Base-by-base conservation (phyloP, 2,329 filamentous ascomycete genomes). In the Colletotrichum zoysiae region DNA sequence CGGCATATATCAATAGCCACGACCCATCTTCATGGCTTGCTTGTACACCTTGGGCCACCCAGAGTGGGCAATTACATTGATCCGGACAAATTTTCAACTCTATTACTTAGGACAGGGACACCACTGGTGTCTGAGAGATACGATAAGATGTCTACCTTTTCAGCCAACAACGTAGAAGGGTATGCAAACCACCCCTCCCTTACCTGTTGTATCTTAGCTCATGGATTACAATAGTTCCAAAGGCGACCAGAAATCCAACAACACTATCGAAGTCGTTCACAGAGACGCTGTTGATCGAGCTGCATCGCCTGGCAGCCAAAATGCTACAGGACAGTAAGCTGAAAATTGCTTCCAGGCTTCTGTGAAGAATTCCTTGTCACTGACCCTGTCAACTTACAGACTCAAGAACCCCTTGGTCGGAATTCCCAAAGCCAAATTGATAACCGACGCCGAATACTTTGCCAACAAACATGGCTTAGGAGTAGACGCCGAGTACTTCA, bases 391-490 rank as follows among this genome's bases (percentile, higher is more conserved):
- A 14, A n/a, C 33, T 8, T 8, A 40, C 12, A 57, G 55, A 8
- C 55, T 57, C 33, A 16, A 23, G 38, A 57, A 57, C 6, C 35
- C 55, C 3, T 40, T 57, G 12, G 7, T 1, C 23, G n/a, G 35
- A 2, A 40, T 57, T 16, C 55, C 20, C 3, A 33, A 33, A 33
- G 55, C 20, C 35, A 38, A 33, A 23, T 14, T 57, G 20, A 40
- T 38, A 40, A 33, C 55, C 12, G 55, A 57, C 12, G 55, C 55
- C n/a, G 33, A 20, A 23, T 18, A 38, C 0, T 91, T 90, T 76
- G 87, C 86, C 51, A 74, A 78, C 3, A 79, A 85, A 26, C 83
- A 84, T 58, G 83, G 82, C 11, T 79, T 89, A 7, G 76, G 77
- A 2, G 81, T 81, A 44, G 82, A 87, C n/a, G 80, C 86, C 23